A percentile compares a stretch with the other conserved stretches of the same genome.
These are phyloP conservation scores for Terfezia claveryi DNA, from an alignment of 495 filamentous ascomycete genomes.

Conservation along the genomic window DNA sequence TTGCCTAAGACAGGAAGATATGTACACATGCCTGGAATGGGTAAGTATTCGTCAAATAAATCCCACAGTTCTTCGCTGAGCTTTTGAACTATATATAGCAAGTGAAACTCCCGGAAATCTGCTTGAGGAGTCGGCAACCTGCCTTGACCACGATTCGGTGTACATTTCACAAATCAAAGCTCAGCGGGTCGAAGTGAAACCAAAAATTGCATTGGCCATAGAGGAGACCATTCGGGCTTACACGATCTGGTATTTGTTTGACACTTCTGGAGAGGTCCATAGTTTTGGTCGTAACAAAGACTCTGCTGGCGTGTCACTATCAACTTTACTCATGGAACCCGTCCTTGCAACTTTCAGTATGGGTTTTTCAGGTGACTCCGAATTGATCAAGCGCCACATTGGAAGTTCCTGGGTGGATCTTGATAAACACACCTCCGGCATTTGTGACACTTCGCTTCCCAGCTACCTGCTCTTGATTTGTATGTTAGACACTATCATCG, in stretches of 20 bases:
- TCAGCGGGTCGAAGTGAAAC: constrained; percentile 4
- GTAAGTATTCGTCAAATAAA: too few species aligned
- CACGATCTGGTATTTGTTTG: constrained; percentile 6
- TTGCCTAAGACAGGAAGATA: not conserved
- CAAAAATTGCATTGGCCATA: constrained; percentile 6
- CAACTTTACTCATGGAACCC: constrained; percentile 3
- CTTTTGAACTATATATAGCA: not conserved
- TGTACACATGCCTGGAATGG: not conserved
- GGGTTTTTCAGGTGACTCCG: constrained; percentile 1
- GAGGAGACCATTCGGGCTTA: constrained; percentile 10
- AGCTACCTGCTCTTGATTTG: constrained; percentile 8
- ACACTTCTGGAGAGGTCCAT: not conserved
- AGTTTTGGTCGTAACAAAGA: not conserved
- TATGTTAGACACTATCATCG: constrained; percentile 9
- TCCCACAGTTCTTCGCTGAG: too few species aligned
- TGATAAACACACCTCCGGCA: not conserved
- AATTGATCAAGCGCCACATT: constrained; percentile 2
- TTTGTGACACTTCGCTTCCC: constrained; percentile 3
- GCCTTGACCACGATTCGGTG: constrained; percentile 1
- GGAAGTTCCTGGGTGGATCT: constrained; percentile 6
- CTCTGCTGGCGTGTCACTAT: not conserved
- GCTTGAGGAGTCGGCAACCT: constrained; percentile 3
- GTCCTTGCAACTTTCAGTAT: constrained; percentile 7
- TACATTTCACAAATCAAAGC: constrained; percentile 7
- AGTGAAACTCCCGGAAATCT: constrained; percentile 2